Base-by-base conservation (phyloP, 2,329 filamentous ascomycete species). In the Fusarium secorum region DNA sequence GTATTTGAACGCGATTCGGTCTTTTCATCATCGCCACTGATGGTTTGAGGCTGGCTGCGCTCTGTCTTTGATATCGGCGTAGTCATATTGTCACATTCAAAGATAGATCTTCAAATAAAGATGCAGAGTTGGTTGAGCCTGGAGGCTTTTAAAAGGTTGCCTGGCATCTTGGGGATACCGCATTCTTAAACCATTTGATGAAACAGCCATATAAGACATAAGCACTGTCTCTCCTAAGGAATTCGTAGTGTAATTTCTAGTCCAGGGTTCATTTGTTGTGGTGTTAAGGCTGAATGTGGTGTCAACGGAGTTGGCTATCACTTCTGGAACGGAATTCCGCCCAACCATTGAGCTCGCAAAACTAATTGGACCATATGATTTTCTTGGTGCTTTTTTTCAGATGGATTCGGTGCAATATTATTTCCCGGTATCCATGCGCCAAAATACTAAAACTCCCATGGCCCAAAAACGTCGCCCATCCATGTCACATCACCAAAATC, bases 391-490 rank as follows among this genome's bases (percentile, higher is more conserved):
- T 35, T 39, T 35, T 18, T 28, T 30, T 4, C n/a, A 15, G 32
- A 33, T 61, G 61, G 60, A 42, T 36, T 36, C 38, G 33, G 56
- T 41, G 11, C n/a, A 32, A 36, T 39, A 22, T 49, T 11, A 60
- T 24, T 28, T 15, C 26, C 53, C 60, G 46, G 8, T 38, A 32
- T 46, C 24, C 33, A 38, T 28, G 17, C n/a, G 10, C 32, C n/a
- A 35, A 38, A 44, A 15, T 46, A 24, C 71, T 64, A 80, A 42
- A 78, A 77, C 22, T 81, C 79, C 80, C 79, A 81, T 8, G 80
- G 78, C 2, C 79, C 78, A 71, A 81, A 81, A 9, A 80, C 75
- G 42, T 81, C 80, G 20, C 78, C 75, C 78, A 82, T 81, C 80
- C 80, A 82, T 22, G 76, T 70, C 51, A 81, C 67, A 64, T 82